Evolutionary conservation across 208 protist genomes (phyloP), one percentile per base, ranked within the genome.

Genomic region (Leishmania turanica): DNA sequence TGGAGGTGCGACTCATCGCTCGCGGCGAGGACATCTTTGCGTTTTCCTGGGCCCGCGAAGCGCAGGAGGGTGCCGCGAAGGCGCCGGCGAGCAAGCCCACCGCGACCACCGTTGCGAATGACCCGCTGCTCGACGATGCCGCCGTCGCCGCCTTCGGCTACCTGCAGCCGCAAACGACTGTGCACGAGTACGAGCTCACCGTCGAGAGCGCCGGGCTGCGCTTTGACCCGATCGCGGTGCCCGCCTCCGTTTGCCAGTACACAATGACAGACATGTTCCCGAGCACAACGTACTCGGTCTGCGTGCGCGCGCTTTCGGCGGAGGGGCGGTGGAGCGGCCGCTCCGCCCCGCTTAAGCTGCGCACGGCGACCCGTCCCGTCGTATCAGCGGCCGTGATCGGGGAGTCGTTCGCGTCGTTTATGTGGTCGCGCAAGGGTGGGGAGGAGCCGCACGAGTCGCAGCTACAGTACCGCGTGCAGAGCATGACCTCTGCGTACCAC

Each of bases 1-100:
- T 93, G 54, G 78, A 92, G 58, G 84, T 96, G 37, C 77, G 79
- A 9, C 81, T 97, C 1, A 64, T 83, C 45, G 84, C 84, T 8
- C 86, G 93, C 56, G 96, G 96, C 65, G 96, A 98, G 81, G 90
- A 98, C 86, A 92, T 83, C 56, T 89, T 96, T 70, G 91, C 86
- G 13, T 85, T 97, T 31, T 49, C 72, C 34, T 98, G 95, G 95
- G 37, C 66, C 47, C 89, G 92, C 34, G 72, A 34, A 27, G 13
- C n/a, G 42, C 31, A 7, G 72, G 27, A 7, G 60, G n/a, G 24
- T 54, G 27, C 21, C 15, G 62, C 15, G 19, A 75, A 49, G 34
- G 69, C 84, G 7, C 73, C 88, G 60, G 79, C 54, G 15, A 77
- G 47, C 1, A 49, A 64, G 8, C 56, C 81, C 6, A 85, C 69